Conservation (phyloP, 306 rosid genomes). For the Acacia crassicarpa region DNA sequence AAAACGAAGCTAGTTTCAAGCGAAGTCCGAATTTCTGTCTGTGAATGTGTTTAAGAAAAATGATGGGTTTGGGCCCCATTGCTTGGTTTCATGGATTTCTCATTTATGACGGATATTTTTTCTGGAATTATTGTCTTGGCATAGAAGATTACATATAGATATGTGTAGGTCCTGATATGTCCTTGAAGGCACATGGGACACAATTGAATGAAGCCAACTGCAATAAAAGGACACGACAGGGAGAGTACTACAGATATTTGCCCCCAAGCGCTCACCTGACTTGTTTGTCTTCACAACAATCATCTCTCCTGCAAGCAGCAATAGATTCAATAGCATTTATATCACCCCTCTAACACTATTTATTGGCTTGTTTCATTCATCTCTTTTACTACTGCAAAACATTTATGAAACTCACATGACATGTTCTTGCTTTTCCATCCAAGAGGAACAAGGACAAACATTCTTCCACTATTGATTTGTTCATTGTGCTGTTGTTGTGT, state of each 20-base stretch:
- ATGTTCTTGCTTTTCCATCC: background rate
- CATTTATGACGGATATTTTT: background rate
- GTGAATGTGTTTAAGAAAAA: background rate
- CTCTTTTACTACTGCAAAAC: background rate
- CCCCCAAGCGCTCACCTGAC: background rate
- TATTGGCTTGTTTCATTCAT: background rate
- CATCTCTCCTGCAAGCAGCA: background rate
- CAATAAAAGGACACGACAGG: background rate
- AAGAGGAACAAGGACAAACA: background rate
- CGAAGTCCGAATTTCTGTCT: background rate
- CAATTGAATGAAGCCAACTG: background rate
- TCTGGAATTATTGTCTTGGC: background rate
- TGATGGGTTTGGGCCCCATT: background rate
- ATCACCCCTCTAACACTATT: background rate
- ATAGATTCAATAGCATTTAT: background rate
- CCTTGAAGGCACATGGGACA: background rate
- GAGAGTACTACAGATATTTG: background rate
- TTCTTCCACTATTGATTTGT: background rate
- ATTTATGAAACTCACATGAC: slow-evolving; percentile 5
- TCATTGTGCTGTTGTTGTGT: background rate
- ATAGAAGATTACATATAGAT: background rate
- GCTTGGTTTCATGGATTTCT: background rate
- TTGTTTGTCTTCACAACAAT: background rate
- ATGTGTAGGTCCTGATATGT: background rate
- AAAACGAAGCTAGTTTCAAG: background rate